These are phyloP conservation scores for Plasmodium coatneyi DNA, from an alignment of 169 alveolate genomes.

Conservation along the genomic window DNA sequence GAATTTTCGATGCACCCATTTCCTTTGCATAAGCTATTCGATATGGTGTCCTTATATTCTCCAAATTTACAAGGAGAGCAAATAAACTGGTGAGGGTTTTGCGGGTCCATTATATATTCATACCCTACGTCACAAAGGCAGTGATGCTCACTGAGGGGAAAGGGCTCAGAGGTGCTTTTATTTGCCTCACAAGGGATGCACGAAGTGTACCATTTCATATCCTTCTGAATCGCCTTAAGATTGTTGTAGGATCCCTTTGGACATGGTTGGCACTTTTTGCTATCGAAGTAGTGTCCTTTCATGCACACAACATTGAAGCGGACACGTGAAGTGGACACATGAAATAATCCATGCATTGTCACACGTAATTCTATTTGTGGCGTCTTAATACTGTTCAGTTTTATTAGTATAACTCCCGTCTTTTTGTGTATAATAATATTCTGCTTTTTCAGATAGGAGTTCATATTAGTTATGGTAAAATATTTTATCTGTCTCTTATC, in stretches of 20 bases:
- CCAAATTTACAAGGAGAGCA: constrained; percentile 71
- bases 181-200: constrained; percentile 79
- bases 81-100: constrained; percentile 16
- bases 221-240: constrained; percentile 66
- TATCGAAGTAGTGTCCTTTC: constrained; percentile 73
- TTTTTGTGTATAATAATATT: constrained; percentile 3
- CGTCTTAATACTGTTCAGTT: constrained; percentile 11
- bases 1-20: constrained; percentile 75
- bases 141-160: constrained; percentile 36
- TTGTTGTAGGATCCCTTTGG: constrained; percentile 85
- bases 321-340: constrained; percentile 16
- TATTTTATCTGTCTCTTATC: constrained; percentile 54
- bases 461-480: not conserved
- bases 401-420: constrained; percentile 54
- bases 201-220: constrained; percentile 24
- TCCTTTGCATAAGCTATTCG: constrained; percentile 76
- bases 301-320: constrained; percentile 56
- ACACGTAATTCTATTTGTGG: constrained; percentile 13
- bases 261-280: constrained; percentile 82
- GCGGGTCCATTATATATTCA: constrained; percentile 58
- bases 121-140: constrained; percentile 80
- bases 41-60: constrained; percentile 76
- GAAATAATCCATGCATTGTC: constrained; percentile 73
- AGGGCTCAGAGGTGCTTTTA: constrained; percentile 77
- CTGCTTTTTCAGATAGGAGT: constrained; percentile 53